Percentiles rank a stretch among this genome's conserved stretches.
Evolutionary conservation across 768 basidiomycete species (phyloP).

Genomic region (Albatrellus ellisii): DNA sequence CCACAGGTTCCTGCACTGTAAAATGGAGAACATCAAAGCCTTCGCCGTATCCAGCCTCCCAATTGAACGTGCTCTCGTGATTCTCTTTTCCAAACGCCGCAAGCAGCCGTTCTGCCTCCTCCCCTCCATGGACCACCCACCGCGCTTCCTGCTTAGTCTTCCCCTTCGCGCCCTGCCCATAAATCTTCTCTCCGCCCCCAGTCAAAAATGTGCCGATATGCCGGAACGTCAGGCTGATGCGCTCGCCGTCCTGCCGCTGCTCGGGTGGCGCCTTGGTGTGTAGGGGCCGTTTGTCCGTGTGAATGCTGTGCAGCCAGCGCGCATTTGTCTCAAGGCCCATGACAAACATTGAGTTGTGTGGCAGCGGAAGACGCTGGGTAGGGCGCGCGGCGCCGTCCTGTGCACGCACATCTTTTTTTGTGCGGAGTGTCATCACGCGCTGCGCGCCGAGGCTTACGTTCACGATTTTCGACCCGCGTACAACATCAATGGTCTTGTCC

Average conservation of each 20-base stretch:
- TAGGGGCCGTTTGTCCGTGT: constrained; percentile 57
- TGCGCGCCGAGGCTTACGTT: constrained; percentile 75
- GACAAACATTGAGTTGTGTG: constrained; percentile 76
- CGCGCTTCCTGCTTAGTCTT: constrained; percentile 44
- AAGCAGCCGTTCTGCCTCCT: constrained; percentile 37
- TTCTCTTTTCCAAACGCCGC: constrained; percentile 67
- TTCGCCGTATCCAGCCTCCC: constrained; percentile 49
- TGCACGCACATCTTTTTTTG: constrained; percentile 36
- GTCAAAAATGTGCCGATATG: constrained; percentile 66
- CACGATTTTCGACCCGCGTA: constrained; percentile 59
- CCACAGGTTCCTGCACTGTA: no score
- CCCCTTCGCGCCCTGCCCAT: constrained; percentile 57
- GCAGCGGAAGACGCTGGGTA: constrained; percentile 53
- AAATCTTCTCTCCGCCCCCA: constrained; percentile 37
- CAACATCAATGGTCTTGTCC: constrained; percentile 78
- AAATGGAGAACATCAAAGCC: constrained; percentile 60
- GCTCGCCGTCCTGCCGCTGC: constrained; percentile 38
- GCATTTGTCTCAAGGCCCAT: constrained; percentile 62
- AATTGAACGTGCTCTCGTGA: constrained; percentile 53
- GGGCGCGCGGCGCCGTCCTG: constrained; percentile 5
- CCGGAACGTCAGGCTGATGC: constrained; percentile 74
- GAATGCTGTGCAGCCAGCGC: constrained; percentile 66
- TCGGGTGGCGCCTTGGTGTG: constrained; percentile 41
- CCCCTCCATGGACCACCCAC: constrained; percentile 37
- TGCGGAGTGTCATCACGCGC: constrained; percentile 60